These are phyloP conservation scores for Sarocladium brachiariae DNA, from an alignment of 2,329 filamentous ascomycete genomes.

Conservation along the genomic window DNA sequence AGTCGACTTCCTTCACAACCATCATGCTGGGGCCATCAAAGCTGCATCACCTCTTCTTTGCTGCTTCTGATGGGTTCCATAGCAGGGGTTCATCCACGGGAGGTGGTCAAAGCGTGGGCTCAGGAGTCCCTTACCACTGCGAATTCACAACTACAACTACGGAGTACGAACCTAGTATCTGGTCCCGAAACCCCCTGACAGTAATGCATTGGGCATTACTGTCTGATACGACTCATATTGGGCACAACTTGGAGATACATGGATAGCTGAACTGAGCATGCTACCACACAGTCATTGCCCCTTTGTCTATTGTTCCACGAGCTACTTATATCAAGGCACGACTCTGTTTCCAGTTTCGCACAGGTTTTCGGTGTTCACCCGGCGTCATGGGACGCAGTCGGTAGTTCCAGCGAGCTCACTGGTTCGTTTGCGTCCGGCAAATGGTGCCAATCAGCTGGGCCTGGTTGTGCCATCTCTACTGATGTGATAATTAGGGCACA, in stretches of 20 bases:
- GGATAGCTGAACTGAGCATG: too few species aligned
- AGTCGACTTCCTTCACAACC: background rate
- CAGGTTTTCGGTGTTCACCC: too few species aligned
- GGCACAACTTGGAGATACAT: too few species aligned
- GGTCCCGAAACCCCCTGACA: background rate
- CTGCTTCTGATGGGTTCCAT: constrained; percentile 6
- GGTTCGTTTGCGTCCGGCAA: background rate
- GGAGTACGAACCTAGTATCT: too few species aligned
- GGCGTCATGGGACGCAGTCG: background rate
- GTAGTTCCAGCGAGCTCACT: background rate
- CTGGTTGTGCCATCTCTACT: background rate
- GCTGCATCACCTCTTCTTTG: background rate
- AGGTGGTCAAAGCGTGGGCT: background rate
- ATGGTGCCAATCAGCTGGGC: background rate
- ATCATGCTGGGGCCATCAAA: background rate
- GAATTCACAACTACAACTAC: background rate
- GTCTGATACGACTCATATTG: too few species aligned
- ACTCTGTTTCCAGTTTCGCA: too few species aligned
- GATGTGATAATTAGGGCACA: too few species aligned
- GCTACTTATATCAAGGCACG: too few species aligned
- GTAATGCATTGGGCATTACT: background rate
- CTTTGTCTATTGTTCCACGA: too few species aligned
- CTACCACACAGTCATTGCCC: too few species aligned
- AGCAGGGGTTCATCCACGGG: background rate
- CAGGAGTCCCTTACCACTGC: constrained; percentile 1